Evolutionary conservation across 352 stramenopile genomes (phyloP), one percentile per base, ranked within the genome.

Genomic region (Elongisporangium senticosum): DNA sequence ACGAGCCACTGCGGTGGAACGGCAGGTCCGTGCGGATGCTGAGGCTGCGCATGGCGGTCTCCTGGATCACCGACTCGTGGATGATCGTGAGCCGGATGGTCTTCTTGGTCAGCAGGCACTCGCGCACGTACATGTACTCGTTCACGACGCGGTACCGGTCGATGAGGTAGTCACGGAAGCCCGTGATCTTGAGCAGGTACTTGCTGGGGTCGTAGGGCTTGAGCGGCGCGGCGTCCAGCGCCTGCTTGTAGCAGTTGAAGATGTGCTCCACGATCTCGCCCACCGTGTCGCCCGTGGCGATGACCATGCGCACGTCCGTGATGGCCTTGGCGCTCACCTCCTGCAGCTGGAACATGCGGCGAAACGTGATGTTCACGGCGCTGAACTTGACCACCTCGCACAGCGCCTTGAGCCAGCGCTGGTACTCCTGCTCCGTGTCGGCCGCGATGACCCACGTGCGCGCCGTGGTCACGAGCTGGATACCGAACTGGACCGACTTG

Each of bases 261-360:
- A 95, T 93, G 55, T 91, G 81, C 75, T 93, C 85, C 23, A 95
- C 85, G 63, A 92, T 92, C 65, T 95, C 79, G 4, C 79, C 81
- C n/a, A 95, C 85, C 1, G 85, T 95, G 63, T 95, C 84, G 4
- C 80, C 76, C 0, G 83, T 89, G 1, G 80, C 77, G 23, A 93
- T 86, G 48, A 92, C 81, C 83, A 95, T 92, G 24, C 85, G 83
- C 56, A 93, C 85, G 65, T 95, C 85, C 19, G 83, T 95, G 19
- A 92, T 86, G 10, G 83, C 85, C 49, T 87, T 86, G 0, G 83
- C 69, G 51, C 83, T 95, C 51, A 95, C 85, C 80, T 95, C 83
- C 53, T 91, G 76, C 54, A 95, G 58, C 52, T 93, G 75, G 26
- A 95, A 83, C 83, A 92, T 90, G 23, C 86, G 78, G 49, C 86